Base-by-base conservation (phyloP, 441 rosid species). In the Gossypium armourianum region DNA sequence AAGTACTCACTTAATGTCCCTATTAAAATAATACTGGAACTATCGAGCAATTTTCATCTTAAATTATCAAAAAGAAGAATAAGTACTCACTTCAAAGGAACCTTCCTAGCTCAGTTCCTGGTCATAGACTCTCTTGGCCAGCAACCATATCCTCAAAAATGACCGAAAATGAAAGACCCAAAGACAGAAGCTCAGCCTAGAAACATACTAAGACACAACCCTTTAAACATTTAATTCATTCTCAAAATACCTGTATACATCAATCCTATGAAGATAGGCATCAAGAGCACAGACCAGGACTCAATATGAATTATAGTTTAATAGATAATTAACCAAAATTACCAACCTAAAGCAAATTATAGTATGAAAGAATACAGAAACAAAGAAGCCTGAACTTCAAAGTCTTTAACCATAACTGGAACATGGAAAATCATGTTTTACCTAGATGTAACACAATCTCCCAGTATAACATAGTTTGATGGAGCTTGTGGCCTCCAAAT, bases 361-460 rank as follows among this genome's bases (percentile, higher is more conserved):
- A n/a, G 69, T 13, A 65, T 49, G 57, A n/a, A 65, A 65, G 21
- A 47, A 65, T 23, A 65, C 40, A 65, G 45, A 50, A 67, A 28
- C 60, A 67, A 24, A 9, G 47, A 67, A 52, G 8, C 59, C 47
- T 28, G 60, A 26, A 52, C 59, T 40, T 67, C 26, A 9, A 52
- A 16, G 26, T 26, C 60, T 67, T 50, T 50, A 52, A 67, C 60
- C 45, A 26, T 52, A 52, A 10, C 10, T 47, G 24, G 21, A 56
- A 57, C 15, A 5, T 15, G n/a, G 62, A 15, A 23, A 63, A 29
- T 62, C 47, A 8, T 29, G 15, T 9, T 74, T 83, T 82, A 93
- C 99, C 96, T 91, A 77, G 99, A 91, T 21, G 98, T 96, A 84
- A 93, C 94, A 80, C 98, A 96, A 74, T 96, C 99, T 79, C 99